Evolutionary conservation across 768 basidiomycete genomes (phyloP).

Genomic region (Termitomyces sp.): DNA sequence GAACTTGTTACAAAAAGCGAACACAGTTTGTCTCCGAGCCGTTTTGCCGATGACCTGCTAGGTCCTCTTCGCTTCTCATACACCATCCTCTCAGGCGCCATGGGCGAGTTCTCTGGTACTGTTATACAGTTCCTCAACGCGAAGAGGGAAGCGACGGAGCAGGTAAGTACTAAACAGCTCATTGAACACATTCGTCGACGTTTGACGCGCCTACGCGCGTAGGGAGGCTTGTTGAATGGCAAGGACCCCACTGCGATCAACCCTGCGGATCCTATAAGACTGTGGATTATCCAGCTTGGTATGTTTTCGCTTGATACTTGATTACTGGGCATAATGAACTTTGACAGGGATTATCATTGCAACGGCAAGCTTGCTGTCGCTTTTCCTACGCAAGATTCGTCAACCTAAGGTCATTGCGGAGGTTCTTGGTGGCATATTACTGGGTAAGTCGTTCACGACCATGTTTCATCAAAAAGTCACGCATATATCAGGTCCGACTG

Average conservation of each 20-base stretch:
- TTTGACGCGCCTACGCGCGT: not conserved
- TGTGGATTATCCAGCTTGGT: slow-evolving; percentile 83
- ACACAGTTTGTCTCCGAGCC: not conserved
- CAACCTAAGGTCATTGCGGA: slow-evolving; percentile 88
- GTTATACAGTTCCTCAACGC: slow-evolving; percentile 29
- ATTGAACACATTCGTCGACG: not conserved
- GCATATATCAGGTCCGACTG: slow-evolving; percentile 38
- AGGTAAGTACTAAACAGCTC: slow-evolving; percentile 20
- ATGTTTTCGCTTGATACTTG: slow-evolving; percentile 14
- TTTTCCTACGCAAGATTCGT: slow-evolving; percentile 63
- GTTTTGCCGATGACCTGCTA: not conserved
- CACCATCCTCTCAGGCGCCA: slow-evolving; percentile 8
- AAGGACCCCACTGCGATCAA: slow-evolving; percentile 68
- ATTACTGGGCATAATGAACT: not conserved
- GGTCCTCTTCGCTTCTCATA: not conserved
- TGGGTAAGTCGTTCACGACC: slow-evolving; percentile 64
- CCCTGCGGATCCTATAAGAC: slow-evolving; percentile 58
- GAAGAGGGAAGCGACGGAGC: slow-evolving; percentile 33
- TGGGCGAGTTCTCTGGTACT: slow-evolving; percentile 35
- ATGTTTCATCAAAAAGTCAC: not conserved
- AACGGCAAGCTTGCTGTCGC: slow-evolving; percentile 71
- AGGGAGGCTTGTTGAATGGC: slow-evolving; percentile 77
- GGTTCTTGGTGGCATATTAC: slow-evolving; percentile 81
- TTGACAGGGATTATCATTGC: slow-evolving; percentile 74
- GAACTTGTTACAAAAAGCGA: not conserved